Conservation (phyloP, 2,329 filamentous ascomycete species). For the Trichoderma koningii region DNA sequence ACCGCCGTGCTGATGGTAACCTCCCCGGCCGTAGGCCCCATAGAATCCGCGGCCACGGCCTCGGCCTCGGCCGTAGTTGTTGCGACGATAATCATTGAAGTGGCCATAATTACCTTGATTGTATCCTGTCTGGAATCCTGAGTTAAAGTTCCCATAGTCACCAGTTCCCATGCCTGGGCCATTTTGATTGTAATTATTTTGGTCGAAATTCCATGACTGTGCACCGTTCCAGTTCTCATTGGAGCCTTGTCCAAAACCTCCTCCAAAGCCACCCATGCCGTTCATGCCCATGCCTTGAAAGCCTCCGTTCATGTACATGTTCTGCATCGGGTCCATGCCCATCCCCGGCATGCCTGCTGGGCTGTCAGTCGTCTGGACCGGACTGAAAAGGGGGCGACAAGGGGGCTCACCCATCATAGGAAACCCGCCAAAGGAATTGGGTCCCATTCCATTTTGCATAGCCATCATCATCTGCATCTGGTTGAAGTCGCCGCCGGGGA, state of each 20-base stretch:
- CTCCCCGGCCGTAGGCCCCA: slow-evolving; percentile 58
- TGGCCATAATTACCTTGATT: slow-evolving; percentile 83
- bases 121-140: slow-evolving; percentile 75
- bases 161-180: slow-evolving; percentile 76
- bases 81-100: slow-evolving; percentile 75
- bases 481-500: slow-evolving; percentile 66
- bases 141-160: slow-evolving; percentile 79
- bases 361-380: slow-evolving; percentile 35
- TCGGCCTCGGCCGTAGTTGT: slow-evolving; percentile 67
- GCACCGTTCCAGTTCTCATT: slow-evolving; percentile 80
- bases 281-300: slow-evolving; percentile 77
- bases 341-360: slow-evolving; percentile 72
- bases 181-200: slow-evolving; percentile 90
- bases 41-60: slow-evolving; percentile 67
- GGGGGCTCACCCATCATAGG: slow-evolving; percentile 81
- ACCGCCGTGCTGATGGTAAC: slow-evolving; percentile 47
- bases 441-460: slow-evolving; percentile 68
- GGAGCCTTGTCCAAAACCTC: slow-evolving; percentile 62
- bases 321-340: slow-evolving; percentile 81
- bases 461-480: slow-evolving; percentile 82
- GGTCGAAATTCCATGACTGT: slow-evolving; percentile 80
- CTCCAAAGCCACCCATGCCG: slow-evolving; percentile 76
- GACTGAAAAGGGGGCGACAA: background rate
- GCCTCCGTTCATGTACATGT: slow-evolving; percentile 77
- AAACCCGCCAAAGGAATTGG: slow-evolving; percentile 58